Percentiles rank a stretch among this genome's conserved stretches.
These are phyloP conservation scores for Tetratostichococcus sp. DNA, from an alignment of 139 green algal species.

Conservation along the genomic window DNA sequence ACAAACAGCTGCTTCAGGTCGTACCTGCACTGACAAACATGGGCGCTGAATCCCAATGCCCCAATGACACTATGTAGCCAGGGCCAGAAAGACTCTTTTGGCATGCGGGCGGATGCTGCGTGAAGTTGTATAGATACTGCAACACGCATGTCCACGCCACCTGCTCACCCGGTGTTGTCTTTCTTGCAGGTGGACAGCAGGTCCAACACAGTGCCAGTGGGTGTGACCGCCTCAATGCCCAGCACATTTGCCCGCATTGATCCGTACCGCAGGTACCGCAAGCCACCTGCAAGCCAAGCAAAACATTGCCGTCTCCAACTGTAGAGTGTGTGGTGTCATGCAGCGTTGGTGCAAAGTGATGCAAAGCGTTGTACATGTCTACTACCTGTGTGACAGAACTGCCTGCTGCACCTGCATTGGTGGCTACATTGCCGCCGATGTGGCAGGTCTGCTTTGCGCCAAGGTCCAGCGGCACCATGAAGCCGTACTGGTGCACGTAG, in stretches of 20 bases:
- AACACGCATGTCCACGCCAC: not conserved
- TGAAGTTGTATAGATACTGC: too few species aligned
- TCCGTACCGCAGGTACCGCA: slow-evolving; percentile 89
- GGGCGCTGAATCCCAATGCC: too few species aligned
- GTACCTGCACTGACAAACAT: not conserved
- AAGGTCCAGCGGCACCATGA: slow-evolving; percentile 90
- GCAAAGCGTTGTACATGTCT: too few species aligned
- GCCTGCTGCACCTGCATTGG: slow-evolving; percentile 96
- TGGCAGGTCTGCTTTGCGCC: slow-evolving; percentile 94
- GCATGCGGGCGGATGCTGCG: too few species aligned
- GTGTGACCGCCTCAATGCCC: slow-evolving; percentile 88
- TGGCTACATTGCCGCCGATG: slow-evolving; percentile 96
- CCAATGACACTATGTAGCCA: too few species aligned
- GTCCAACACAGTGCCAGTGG: slow-evolving; percentile 85
- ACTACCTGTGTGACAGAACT: too few species aligned
- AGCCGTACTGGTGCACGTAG: slow-evolving; percentile 44
- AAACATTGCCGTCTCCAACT: too few species aligned
- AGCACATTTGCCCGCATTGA: slow-evolving; percentile 88
- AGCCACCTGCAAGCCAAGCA: slow-evolving; percentile 48
- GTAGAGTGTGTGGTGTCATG: not conserved
- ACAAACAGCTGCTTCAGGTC: slow-evolving; percentile 99
- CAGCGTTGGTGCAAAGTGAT: not conserved
- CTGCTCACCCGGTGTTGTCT: slow-evolving; percentile 89
- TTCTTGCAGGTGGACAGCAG: slow-evolving; percentile 79
- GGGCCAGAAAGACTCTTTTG: too few species aligned